Base-by-base conservation (phyloP, 768 basidiomycete species). In the Suillus placidus region DNA sequence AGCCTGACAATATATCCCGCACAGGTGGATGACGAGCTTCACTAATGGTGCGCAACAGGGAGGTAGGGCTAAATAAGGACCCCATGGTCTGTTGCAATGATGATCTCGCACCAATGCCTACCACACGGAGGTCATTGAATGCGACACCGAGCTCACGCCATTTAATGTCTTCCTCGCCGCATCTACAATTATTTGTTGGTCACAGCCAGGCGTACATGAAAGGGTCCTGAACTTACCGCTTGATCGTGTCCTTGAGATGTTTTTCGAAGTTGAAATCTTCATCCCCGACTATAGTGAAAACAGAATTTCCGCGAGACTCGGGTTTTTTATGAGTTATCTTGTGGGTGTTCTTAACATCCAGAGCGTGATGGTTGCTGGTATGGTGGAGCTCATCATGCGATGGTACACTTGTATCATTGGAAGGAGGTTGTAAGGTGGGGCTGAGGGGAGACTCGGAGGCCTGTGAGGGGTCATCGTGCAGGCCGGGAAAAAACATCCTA, bases 11-110 rank as follows among this genome's bases (percentile, higher is more conserved):
- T 56, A 92, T 90, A 65, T 83, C 84, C 14, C 87, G 83, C 7
- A 89, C 75, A 3, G 87, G 85, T 3, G 92, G 91, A 61, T 90
- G 88, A 32, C 85, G 81, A 7, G 80, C 64, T 4, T 78, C 78
- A 32, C 81, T 80, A 4, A 87, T 70, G 20, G 76, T 73, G 38
- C 73, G 73, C 34, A 80, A 42, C 23, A 85, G 68, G 9, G 81
- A 72, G 40, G 73, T 64, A 1, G 82, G 83, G 66, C 85, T 83
- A 61, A 88, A 78, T 5, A 84, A 73, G 23, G 87, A 87, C 20
- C 82, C 82, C 8, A 91, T 69, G 0, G 85, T 88, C 1, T 78
- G 75, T 67, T 86, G 85, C 66, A 81, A 79, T 2, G 81, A 80
- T 3, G 79, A 73, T 3, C 80, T 69, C 0, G 79, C 78, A 2